phyloP scores from a whole-genome alignment of 306 rosid species.

The Vicia sativa region DNA sequence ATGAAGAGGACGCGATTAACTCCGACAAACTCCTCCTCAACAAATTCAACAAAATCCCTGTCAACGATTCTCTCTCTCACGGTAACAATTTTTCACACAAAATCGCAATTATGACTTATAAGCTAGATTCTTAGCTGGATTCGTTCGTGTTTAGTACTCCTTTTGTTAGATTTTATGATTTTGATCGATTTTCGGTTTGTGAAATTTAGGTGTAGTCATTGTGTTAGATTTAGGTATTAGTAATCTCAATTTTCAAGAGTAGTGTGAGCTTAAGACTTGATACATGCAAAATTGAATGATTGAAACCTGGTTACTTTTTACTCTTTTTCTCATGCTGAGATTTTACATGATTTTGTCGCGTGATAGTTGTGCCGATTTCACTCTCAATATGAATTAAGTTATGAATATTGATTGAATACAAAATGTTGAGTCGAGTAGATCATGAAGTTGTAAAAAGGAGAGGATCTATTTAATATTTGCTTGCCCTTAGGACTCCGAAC shows the following conservation, averaged over 20 bases:
- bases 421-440: too few relatives aligned
- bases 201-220: slow-evolving; percentile 15
- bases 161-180: background rate
- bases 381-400: background rate
- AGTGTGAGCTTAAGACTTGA: background rate
- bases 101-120: slow-evolving; percentile 2
- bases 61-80: slow-evolving; percentile 36
- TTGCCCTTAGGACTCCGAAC: background rate
- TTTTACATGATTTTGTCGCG: background rate
- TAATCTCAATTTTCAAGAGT: slow-evolving; percentile 7
- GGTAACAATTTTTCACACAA: slow-evolving; percentile 49
- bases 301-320: background rate
- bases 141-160: background rate
- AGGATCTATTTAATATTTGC: background rate
- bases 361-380: background rate
- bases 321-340: slow-evolving; percentile 6
- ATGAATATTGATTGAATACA: background rate
- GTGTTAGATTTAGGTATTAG: background rate
- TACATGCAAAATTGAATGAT: slow-evolving; percentile 20
- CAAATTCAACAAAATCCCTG: slow-evolving; percentile 28
- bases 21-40: slow-evolving; percentile 32
- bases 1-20: slow-evolving; percentile 56
- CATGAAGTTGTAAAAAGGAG: too few relatives aligned
- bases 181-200: background rate
- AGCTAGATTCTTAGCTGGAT: background rate